Percentiles rank a stretch among this genome's conserved stretches.
Conservation (phyloP, 2,329 filamentous ascomycete species). For the Claviceps fusiformis region DNA sequence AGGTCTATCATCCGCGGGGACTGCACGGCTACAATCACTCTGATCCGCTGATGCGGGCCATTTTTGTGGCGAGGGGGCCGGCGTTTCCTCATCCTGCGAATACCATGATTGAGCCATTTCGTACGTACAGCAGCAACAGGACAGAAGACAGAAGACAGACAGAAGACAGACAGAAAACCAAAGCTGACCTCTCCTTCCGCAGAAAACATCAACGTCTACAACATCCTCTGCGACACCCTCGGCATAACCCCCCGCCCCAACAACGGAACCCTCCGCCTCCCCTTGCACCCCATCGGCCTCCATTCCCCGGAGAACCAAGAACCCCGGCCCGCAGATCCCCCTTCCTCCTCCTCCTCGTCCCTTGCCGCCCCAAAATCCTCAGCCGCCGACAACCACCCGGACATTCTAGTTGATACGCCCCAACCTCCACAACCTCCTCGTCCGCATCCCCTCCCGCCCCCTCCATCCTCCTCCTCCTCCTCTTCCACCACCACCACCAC, state of each 20-base stretch:
- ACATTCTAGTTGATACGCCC: not conserved
- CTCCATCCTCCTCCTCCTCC: slow-evolving; percentile 12
- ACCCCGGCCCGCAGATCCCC: not conserved
- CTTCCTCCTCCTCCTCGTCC: not conserved
- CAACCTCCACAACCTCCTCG: not conserved
- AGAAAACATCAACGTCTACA: slow-evolving; percentile 95
- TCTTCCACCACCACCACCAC: not conserved
- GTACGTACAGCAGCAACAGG: slow-evolving; percentile 37
- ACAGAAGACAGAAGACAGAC: not conserved
- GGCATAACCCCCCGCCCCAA: slow-evolving; percentile 61
- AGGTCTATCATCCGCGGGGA: slow-evolving; percentile 66
- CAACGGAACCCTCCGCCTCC: slow-evolving; percentile 73
- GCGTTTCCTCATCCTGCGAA: slow-evolving; percentile 80
- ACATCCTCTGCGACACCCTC: slow-evolving; percentile 81
- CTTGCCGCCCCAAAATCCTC: no score
- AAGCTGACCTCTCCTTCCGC: slow-evolving; percentile 13
- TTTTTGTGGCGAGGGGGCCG: slow-evolving; percentile 84
- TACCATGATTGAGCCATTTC: slow-evolving; percentile 67
- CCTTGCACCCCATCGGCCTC: slow-evolving; percentile 47
- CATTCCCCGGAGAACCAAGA: slow-evolving; percentile 32
- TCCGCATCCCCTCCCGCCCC: slow-evolving; percentile 31
- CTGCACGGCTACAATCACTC: slow-evolving; percentile 93
- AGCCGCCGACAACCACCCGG: not conserved
- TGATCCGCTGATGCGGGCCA: slow-evolving; percentile 88
- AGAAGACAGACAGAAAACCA: not conserved